These are phyloP conservation scores for Kernera saxatilis DNA, from an alignment of 345 rosid genomes.

Conservation along the genomic window DNA sequence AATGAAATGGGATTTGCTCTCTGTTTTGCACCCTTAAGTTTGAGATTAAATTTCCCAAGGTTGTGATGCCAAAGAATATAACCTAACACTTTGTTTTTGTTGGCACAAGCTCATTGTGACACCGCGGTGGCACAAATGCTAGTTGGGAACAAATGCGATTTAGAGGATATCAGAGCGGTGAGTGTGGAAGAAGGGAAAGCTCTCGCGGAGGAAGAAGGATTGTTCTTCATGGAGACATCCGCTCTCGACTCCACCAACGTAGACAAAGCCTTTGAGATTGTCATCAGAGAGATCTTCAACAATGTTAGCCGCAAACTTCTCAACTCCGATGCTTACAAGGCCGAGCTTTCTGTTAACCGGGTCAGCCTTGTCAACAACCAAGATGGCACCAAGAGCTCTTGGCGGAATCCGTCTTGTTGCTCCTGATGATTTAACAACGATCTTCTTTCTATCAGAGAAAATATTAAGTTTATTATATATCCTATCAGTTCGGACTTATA, in stretches of 20 bases:
- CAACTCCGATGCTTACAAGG: conserved; percentile 53
- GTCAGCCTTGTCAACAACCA: conserved; percentile 53
- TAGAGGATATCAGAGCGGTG: conserved; percentile 72
- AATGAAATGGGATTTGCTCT: neutral
- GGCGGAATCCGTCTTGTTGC: conserved; percentile 41
- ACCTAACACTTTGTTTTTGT: neutral
- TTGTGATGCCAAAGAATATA: no score
- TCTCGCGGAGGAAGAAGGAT: conserved; percentile 72
- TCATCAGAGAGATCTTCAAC: conserved; percentile 72
- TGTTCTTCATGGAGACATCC: conserved; percentile 95
- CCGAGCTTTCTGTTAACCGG: conserved; percentile 52
- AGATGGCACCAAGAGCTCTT: conserved; percentile 32
- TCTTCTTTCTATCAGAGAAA: conserved; percentile 1
- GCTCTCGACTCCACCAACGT: conserved; percentile 87
- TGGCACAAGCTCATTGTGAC: conserved; percentile 73
- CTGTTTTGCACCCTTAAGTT: neutral
- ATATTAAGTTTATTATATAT: neutral
- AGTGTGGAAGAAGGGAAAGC: conserved; percentile 66
- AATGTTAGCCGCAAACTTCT: conserved; percentile 60
- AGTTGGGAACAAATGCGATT: conserved; percentile 91
- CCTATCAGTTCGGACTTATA: neutral
- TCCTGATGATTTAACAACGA: conserved; percentile 20
- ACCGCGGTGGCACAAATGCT: conserved; percentile 72
- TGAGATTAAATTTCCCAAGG: neutral
- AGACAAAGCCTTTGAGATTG: conserved; percentile 80